A percentile compares a stretch with the other conserved stretches of the same genome.
These are phyloP conservation scores for Scedosporium apiospermum DNA, from an alignment of 2,329 filamentous ascomycete genomes.

Conservation along the genomic window DNA sequence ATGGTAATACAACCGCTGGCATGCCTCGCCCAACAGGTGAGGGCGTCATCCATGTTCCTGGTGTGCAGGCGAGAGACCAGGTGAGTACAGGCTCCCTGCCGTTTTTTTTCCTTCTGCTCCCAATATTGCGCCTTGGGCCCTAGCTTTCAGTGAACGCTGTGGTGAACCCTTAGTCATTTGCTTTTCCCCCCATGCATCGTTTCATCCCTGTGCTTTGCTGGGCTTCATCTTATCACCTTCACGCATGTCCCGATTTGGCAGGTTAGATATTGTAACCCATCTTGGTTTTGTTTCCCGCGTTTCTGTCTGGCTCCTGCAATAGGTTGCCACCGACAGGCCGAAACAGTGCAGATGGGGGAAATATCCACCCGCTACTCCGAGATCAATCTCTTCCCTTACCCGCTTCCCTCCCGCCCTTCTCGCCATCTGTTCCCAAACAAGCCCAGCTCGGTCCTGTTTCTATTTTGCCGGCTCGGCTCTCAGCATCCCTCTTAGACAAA, in stretches of 20 bases:
- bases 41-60: slow-evolving; percentile 14
- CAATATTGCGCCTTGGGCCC: too few relatives aligned
- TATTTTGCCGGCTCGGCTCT: neutral
- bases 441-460: neutral
- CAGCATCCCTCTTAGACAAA: neutral
- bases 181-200: neutral
- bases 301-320: neutral
- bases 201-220: neutral
- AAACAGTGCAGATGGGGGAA: neutral
- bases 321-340: neutral
- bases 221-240: neutral
- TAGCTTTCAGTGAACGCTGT: neutral
- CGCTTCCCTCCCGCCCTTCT: neutral
- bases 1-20: slow-evolving; percentile 57
- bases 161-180: neutral
- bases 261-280: neutral
- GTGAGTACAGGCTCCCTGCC: slow-evolving; percentile 29
- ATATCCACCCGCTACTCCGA: neutral
- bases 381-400: too few relatives aligned
- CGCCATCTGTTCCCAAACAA: neutral
- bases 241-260: neutral
- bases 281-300: neutral
- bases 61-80: slow-evolving; percentile 26
- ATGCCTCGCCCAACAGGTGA: slow-evolving; percentile 57
- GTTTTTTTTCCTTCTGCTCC: neutral